Conservation (phyloP, 2,329 filamentous ascomycete species). For the Calonectria henricotiae region DNA sequence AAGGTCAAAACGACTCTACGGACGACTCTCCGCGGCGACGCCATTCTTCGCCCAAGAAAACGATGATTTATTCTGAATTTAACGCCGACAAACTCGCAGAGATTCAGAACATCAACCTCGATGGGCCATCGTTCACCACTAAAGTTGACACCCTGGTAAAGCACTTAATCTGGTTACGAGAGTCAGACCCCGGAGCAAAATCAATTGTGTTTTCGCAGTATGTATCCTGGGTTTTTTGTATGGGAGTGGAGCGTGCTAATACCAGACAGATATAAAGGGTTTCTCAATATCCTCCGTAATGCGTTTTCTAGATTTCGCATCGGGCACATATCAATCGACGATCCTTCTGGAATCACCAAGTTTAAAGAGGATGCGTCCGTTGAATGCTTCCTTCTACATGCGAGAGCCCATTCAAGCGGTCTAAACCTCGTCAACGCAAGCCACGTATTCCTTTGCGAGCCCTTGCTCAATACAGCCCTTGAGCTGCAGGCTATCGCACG, state of each 20-base stretch:
- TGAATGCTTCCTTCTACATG: slow-evolving; percentile 92
- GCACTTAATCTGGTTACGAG: slow-evolving; percentile 88
- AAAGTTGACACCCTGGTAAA: slow-evolving; percentile 90
- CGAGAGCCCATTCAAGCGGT: slow-evolving; percentile 89
- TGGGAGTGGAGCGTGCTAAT: slow-evolving; percentile 35
- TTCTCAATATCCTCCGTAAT: slow-evolving; percentile 80
- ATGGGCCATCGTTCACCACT: slow-evolving; percentile 83
- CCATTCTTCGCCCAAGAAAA: slow-evolving; percentile 53
- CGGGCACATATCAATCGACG: slow-evolving; percentile 80
- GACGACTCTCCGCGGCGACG: slow-evolving; percentile 40
- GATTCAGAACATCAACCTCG: slow-evolving; percentile 86
- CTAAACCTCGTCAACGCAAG: slow-evolving; percentile 94
- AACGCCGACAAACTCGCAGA: slow-evolving; percentile 80
- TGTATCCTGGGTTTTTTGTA: slow-evolving; percentile 31
- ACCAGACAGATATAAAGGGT: slow-evolving; percentile 75
- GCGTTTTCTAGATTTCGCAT: slow-evolving; percentile 84
- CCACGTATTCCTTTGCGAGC: slow-evolving; percentile 95
- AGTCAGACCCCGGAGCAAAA: slow-evolving; percentile 89
- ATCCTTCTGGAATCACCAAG: slow-evolving; percentile 77
- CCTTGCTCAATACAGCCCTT: slow-evolving; percentile 91
- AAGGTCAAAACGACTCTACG: slow-evolving; percentile 31
- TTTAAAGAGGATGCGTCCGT: slow-evolving; percentile 83
- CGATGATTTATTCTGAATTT: slow-evolving; percentile 84
- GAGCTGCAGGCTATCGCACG: slow-evolving; percentile 96
- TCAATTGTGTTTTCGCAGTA: slow-evolving; percentile 93